A percentile compares a stretch with the other conserved stretches of the same genome.
Evolutionary conservation across 179 eudicot species (phyloP).

Genomic region (Beta corolliflora): DNA sequence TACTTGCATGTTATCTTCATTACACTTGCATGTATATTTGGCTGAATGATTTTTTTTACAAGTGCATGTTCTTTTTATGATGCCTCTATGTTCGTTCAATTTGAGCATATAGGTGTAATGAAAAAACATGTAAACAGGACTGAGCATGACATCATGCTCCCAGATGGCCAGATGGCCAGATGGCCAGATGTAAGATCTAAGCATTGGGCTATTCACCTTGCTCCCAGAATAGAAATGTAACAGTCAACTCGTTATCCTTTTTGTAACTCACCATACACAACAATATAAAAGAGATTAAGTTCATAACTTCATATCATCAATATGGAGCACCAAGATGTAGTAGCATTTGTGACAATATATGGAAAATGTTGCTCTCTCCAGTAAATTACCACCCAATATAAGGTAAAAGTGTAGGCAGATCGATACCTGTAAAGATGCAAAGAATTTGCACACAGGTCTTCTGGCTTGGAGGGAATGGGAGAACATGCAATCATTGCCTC

Average conservation of each 20-base stretch:
- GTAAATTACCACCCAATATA: neutral
- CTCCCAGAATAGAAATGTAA: neutral
- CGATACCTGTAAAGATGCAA: slow-evolving; percentile 73
- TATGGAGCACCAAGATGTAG: neutral
- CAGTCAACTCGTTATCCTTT: neutral
- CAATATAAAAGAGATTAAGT: neutral
- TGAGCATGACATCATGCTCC: no score
- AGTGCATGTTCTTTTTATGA: no score
- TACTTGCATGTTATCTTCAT: no score
- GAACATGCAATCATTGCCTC: slow-evolving; percentile 66
- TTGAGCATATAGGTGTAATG: no score
- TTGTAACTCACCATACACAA: slow-evolving; percentile 1
- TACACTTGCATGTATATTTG: no score
- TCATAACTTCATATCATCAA: neutral
- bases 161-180: no score
- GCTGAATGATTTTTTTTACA: no score
- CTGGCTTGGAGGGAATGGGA: slow-evolving; percentile 73
- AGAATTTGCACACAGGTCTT: slow-evolving; percentile 71
- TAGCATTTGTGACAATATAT: neutral
- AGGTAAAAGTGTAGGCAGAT: slow-evolving; percentile 11
- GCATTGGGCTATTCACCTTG: neutral
- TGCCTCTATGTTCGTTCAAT: no score
- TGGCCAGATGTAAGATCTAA: no score
- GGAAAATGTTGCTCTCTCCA: slow-evolving; percentile 2
- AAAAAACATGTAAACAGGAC: no score